phyloP scores from a whole-genome alignment of 495 filamentous ascomycete genomes.

The Penicillium canariense region DNA sequence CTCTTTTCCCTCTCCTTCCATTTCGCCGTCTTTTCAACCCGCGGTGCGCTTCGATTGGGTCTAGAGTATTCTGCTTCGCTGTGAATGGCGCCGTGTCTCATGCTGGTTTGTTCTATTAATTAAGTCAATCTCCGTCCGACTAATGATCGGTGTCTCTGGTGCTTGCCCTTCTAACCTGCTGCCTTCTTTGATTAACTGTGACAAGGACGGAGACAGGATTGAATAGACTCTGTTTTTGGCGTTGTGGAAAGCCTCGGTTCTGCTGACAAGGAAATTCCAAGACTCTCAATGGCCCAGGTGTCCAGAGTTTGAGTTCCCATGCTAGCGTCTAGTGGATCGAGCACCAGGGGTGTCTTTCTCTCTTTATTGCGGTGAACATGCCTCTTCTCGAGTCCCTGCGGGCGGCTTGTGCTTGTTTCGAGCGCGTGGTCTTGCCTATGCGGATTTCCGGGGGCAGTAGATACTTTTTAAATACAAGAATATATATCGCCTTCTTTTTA shows the following conservation, averaged over 20 bases:
- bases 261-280: background rate
- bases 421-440: background rate
- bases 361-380: background rate
- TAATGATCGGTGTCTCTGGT: background rate
- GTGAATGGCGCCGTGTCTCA: background rate
- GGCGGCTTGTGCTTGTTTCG: background rate
- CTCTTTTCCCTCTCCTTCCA: background rate
- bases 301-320: background rate
- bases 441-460: background rate
- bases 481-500: background rate
- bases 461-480: constrained; percentile 6
- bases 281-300: background rate
- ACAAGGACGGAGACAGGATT: background rate
- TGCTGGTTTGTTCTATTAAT: background rate
- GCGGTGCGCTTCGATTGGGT: constrained; percentile 5
- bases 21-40: background rate
- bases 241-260: background rate
- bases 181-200: background rate
- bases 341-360: background rate
- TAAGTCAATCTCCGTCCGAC: constrained; percentile 4
- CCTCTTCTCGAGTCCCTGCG: background rate
- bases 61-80: constrained; percentile 11
- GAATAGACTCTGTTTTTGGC: background rate
- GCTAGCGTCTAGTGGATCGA: constrained; percentile 1
- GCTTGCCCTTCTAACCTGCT: background rate